Conservation (phyloP, 345 rosid species). For the Citrus cavaleriei region DNA sequence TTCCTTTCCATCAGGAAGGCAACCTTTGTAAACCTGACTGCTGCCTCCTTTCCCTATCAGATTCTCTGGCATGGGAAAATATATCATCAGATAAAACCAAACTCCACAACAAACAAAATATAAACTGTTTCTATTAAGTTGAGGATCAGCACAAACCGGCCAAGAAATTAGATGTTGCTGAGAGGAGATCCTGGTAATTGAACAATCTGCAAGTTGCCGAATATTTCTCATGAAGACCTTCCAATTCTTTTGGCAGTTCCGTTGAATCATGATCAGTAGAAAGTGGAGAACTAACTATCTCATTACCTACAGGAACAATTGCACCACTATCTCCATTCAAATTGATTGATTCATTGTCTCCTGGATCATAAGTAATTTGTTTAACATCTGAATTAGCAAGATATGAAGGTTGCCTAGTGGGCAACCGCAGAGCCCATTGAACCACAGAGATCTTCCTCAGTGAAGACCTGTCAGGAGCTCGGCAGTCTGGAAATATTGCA, state of each 20-base stretch:
- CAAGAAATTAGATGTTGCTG: constrained; percentile 67
- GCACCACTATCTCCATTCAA: constrained; percentile 56
- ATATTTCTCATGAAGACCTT: constrained; percentile 57
- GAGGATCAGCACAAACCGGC: constrained; percentile 46
- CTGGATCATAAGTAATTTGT: constrained; percentile 19
- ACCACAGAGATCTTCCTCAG: constrained; percentile 59
- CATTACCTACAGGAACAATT: constrained; percentile 39
- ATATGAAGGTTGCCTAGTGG: constrained; percentile 40
- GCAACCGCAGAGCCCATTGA: constrained; percentile 63
- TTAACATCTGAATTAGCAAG: constrained; percentile 36
- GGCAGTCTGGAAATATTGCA: constrained; percentile 27
- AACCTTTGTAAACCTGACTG: constrained; percentile 83
- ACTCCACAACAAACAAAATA: constrained; percentile 2
- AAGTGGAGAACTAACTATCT: constrained; percentile 21
- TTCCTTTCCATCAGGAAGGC: constrained; percentile 71
- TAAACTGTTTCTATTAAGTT: constrained; percentile 1
- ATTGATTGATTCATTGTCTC: constrained; percentile 23
- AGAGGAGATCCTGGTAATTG: constrained; percentile 64
- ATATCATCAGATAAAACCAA: background rate
- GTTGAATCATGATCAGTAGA: constrained; percentile 29
- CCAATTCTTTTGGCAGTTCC: constrained; percentile 52
- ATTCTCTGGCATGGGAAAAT: constrained; percentile 48
- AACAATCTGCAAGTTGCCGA: constrained; percentile 79
- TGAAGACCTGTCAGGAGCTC: constrained; percentile 32
- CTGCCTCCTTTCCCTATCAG: constrained; percentile 91